phyloP scores from a whole-genome alignment of 495 filamentous ascomycete species.

The Penicillium diatomitis region DNA sequence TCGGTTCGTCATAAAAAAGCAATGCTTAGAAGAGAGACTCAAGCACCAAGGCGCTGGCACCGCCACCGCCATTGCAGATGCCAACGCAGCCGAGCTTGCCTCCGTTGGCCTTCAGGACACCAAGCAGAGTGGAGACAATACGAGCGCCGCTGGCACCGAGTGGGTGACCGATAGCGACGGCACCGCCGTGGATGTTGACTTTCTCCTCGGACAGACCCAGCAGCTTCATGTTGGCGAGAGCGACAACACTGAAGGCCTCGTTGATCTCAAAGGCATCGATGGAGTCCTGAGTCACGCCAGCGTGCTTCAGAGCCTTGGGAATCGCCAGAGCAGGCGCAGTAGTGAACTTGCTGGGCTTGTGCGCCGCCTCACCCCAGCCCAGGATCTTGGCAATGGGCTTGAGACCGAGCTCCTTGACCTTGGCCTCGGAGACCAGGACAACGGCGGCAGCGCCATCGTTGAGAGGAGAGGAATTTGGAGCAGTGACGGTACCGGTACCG shows the following conservation, averaged over 20 bases:
- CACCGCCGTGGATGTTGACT: constrained; percentile 92
- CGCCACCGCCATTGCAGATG: constrained; percentile 97
- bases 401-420: constrained; percentile 76
- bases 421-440: constrained; percentile 82
- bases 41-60: constrained; percentile 83
- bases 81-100: constrained; percentile 89
- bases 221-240: constrained; percentile 89
- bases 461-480: constrained; percentile 93
- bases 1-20: constrained; percentile 19
- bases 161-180: constrained; percentile 92
- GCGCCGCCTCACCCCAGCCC: constrained; percentile 91
- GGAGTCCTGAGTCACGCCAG: constrained; percentile 59
- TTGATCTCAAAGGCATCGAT: constrained; percentile 98
- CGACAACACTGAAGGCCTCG: constrained; percentile 96
- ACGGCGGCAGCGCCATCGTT: constrained; percentile 89
- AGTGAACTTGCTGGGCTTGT: constrained; percentile 88
- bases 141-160: constrained; percentile 88
- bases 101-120: constrained; percentile 80
- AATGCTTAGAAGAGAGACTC: constrained; percentile 44
- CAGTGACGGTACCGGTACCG: constrained; percentile 76
- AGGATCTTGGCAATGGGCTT: constrained; percentile 91
- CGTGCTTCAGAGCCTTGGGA: constrained; percentile 92
- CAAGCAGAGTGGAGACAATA: constrained; percentile 82
- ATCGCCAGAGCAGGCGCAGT: constrained; percentile 91
- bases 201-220: constrained; percentile 69